Evolutionary conservation across 108 stramenopile species (phyloP).

Genomic region (Licmophora abbreviata): DNA sequence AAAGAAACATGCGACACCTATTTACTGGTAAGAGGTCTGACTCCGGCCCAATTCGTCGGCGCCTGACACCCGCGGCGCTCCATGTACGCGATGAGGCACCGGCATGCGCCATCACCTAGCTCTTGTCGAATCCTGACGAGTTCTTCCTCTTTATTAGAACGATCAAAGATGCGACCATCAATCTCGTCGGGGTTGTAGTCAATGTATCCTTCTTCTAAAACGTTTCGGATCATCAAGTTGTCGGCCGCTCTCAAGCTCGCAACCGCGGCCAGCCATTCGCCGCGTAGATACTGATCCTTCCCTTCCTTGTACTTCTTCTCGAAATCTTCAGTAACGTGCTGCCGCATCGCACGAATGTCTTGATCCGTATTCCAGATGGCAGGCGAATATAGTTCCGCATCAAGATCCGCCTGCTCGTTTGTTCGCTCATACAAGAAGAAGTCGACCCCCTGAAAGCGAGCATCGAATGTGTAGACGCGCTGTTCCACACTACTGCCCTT

Average conservation of each 20-base stretch:
- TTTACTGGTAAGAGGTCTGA: conserved; percentile 74
- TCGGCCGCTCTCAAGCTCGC: conserved; percentile 52
- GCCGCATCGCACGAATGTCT: conserved; percentile 74
- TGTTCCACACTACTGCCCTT: conserved; percentile 85
- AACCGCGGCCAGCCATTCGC: conserved; percentile 61
- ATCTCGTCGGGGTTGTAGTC: conserved; percentile 12
- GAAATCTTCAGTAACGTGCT: conserved; percentile 73
- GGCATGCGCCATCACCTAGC: conserved; percentile 80
- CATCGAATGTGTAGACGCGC: conserved; percentile 86
- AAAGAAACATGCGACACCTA: conserved; percentile 13
- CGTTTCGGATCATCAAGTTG: conserved; percentile 63
- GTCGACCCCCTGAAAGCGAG: conserved; percentile 65
- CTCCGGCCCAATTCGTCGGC: conserved; percentile 69
- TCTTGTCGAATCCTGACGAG: conserved; percentile 15
- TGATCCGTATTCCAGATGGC: conserved; percentile 73
- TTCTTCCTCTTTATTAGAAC: conserved; percentile 15
- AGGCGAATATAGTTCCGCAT: conserved; percentile 60
- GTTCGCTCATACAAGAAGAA: conserved; percentile 66
- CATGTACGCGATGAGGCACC: conserved; percentile 71
- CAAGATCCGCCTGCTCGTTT: conserved; percentile 58
- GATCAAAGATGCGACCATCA: conserved; percentile 23
- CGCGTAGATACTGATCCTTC: conserved; percentile 56
- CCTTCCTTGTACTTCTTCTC: conserved; percentile 53
- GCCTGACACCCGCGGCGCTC: conserved; percentile 36
- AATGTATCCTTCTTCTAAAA: conserved; percentile 50